Conservation (phyloP, 495 filamentous ascomycete genomes). For the Cairneyella variabilis region DNA sequence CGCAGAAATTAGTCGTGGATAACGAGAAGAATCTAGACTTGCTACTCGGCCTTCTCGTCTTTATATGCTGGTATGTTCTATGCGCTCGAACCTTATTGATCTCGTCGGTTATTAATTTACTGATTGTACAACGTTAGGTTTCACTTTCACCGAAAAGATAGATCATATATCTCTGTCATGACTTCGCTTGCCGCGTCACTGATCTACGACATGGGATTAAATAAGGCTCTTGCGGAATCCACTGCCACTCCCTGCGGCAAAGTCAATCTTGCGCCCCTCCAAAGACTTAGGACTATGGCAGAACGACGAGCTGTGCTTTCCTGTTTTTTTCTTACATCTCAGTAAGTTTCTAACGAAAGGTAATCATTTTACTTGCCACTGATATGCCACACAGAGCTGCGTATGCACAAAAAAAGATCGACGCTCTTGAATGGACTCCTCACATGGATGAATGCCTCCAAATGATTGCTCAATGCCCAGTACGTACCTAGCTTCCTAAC, state of each 20-base stretch:
- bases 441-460: background rate
- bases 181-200: background rate
- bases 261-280: background rate
- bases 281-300: background rate
- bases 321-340: background rate
- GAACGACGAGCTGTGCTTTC: background rate
- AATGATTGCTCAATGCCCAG: background rate
- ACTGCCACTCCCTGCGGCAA: background rate
- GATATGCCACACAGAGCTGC: background rate
- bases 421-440: background rate
- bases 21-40: background rate
- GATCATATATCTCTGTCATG: background rate
- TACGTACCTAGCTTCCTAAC: background rate
- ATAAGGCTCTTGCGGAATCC: background rate
- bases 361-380: background rate
- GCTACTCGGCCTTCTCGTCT: background rate
- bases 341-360: background rate
- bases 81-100: background rate
- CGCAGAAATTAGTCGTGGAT: background rate
- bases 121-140: background rate
- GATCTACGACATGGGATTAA: background rate
- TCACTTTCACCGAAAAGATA: background rate
- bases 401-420: background rate
- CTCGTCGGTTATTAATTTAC: background rate
- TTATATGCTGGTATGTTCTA: background rate